These are phyloP conservation scores for Venturia asperata DNA, from an alignment of 2,329 filamentous ascomycete species.

Conservation along the genomic window DNA sequence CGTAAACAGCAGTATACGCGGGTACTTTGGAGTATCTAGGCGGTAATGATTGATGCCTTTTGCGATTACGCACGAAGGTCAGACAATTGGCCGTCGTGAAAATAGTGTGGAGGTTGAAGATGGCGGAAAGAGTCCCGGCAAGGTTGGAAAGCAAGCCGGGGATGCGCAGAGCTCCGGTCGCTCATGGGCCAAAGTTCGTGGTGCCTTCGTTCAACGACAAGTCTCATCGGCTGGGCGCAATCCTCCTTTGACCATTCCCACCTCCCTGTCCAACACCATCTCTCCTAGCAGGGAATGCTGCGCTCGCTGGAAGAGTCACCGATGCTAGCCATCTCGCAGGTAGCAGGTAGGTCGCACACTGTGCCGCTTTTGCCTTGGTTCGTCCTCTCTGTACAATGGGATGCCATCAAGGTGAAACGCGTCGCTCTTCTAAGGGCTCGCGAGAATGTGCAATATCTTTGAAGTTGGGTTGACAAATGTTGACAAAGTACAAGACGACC, in stretches of 20 bases:
- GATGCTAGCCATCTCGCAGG: not conserved
- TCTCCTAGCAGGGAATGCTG: not conserved
- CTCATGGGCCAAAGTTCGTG: not conserved
- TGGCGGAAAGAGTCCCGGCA: not conserved
- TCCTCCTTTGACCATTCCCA: not conserved
- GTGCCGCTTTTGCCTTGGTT: not conserved
- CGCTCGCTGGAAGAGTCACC: not conserved
- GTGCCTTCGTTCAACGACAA: not conserved
- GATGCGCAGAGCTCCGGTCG: not conserved
- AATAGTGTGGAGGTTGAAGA: not conserved
- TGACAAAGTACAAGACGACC: slow-evolving; percentile 4
- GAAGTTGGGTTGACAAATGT: slow-evolving; percentile 13
- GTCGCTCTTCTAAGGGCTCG: slow-evolving; percentile 7
- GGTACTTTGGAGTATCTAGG: too few species aligned
- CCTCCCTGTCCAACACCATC: not conserved
- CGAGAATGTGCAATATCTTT: slow-evolving; percentile 15
- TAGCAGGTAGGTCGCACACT: not conserved
- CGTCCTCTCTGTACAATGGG: slow-evolving; percentile 1
- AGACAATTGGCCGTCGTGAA: too few species aligned
- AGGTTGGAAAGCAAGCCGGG: not conserved
- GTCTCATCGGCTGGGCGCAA: not conserved
- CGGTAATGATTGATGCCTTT: not conserved
- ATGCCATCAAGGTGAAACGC: slow-evolving; percentile 2
- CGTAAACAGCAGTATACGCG: not conserved
- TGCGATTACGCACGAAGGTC: not conserved